Base-by-base conservation (phyloP, 2,329 filamentous ascomycete genomes). In the Arthrobotrys pseudoclavata region DNA sequence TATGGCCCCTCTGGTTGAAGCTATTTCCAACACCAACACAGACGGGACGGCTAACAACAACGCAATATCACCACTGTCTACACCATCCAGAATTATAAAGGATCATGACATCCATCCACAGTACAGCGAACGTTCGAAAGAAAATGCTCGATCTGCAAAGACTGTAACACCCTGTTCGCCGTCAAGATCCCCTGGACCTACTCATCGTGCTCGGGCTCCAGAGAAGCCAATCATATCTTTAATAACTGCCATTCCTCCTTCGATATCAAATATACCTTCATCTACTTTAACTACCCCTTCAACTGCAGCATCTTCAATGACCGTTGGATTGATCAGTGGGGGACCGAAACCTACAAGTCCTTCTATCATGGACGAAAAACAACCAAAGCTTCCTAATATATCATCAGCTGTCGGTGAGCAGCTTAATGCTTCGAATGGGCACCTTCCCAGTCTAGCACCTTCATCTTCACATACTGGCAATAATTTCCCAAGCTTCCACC, bases 1-100 rank as follows among this genome's bases (percentile, higher is more conserved):
- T 70, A 77, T 77, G 74, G 74, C 74, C 48, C 66, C 66, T 55
- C 61, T 77, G 47, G 52, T 77, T 34, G 67, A 77, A 52, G 62
- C 60, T 53, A 50, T 48, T 42, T n/a, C 61, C 40, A 48, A 53
- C 55, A 48, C 66, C 71, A 76, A 76, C 71, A 69, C 67, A 42
- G 69, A 77, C 42, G 61, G 67, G 61, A 77, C 67, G 47, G 55
- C 74, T 52, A 10, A 63, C 74, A 76, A 64, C 74, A 76, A 64
- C 67, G 37, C 74, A 71, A 20, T 45, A 15, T 47, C 26, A 40
- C 31, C 50, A 29, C 26, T 62, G 50, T 55, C 31, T 31, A 40
- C 24, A 40, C 37, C 37, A 10, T 37, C 50, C 47, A 53, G 53
- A 5, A 62, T 45, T 53, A 61, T 37, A 60, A 69, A 61, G 20